Conservation (phyloP, 2,329 filamentous ascomycete species). For the Colletotrichum falcatum region DNA sequence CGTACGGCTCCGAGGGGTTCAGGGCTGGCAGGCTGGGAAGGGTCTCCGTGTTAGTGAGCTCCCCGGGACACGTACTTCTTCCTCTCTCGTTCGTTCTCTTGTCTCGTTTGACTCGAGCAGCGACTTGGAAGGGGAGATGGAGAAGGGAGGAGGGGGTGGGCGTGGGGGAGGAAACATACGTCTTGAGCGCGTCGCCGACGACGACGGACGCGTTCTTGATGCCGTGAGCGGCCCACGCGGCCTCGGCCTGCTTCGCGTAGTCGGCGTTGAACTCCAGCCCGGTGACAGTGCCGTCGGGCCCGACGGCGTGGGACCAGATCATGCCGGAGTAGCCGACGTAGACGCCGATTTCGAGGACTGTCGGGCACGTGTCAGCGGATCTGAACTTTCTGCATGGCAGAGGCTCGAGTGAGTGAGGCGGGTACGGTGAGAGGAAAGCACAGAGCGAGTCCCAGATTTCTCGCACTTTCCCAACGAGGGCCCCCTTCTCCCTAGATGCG, state of each 20-base stretch:
- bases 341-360: slow-evolving; percentile 63
- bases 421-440: not conserved
- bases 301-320: slow-evolving; percentile 61
- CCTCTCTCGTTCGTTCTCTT: not conserved
- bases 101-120: not conserved
- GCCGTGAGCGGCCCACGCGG: slow-evolving; percentile 53
- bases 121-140: not conserved
- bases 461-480: not conserved
- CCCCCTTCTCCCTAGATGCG: not conserved
- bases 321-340: slow-evolving; percentile 63
- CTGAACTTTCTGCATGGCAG: not conserved
- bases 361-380: not conserved
- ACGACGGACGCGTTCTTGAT: slow-evolving; percentile 60
- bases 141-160: no score
- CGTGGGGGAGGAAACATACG: slow-evolving; percentile 52
- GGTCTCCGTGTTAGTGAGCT: slow-evolving; percentile 1
- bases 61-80: not conserved
- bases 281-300: slow-evolving; percentile 55
- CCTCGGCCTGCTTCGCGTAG: slow-evolving; percentile 56
- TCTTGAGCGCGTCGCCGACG: slow-evolving; percentile 59
- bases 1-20: slow-evolving; percentile 58
- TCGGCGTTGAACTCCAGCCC: slow-evolving; percentile 59
- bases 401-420: not conserved
- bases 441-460: not conserved
- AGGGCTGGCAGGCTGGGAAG: slow-evolving; percentile 50